Conservation (phyloP, 1,284 basidiomycete genomes). For the Ceratobasidium sp. region DNA sequence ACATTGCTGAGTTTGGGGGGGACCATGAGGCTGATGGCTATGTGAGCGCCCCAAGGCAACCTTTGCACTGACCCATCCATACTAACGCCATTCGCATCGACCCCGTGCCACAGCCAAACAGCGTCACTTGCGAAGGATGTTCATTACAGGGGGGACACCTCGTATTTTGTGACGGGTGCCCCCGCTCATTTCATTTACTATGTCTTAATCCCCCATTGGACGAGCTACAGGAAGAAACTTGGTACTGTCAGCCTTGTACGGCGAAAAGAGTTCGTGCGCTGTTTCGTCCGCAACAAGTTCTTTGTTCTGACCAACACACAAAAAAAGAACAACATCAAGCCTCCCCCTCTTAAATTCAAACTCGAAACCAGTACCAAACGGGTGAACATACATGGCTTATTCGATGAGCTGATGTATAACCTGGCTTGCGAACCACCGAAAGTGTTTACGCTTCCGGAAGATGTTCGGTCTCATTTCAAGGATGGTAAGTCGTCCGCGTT, state of each 20-base stretch:
- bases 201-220: constrained; percentile 97
- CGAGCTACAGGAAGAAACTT: constrained; percentile 84
- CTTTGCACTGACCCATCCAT: constrained; percentile 19
- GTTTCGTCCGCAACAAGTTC: constrained; percentile 1
- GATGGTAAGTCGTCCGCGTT: constrained; percentile 67
- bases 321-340: constrained; percentile 31
- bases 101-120: constrained; percentile 16
- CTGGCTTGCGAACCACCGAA: constrained; percentile 73
- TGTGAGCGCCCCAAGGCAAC: not conserved
- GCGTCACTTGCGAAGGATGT: constrained; percentile 23
- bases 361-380: constrained; percentile 44
- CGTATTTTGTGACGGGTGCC: constrained; percentile 97
- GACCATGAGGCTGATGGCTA: constrained; percentile 36
- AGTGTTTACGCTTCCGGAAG: constrained; percentile 90
- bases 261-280: constrained; percentile 67
- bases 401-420: constrained; percentile 70
- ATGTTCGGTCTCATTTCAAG: constrained; percentile 87
- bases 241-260: constrained; percentile 89
- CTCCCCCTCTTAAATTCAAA: constrained; percentile 37
- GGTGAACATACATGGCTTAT: constrained; percentile 46
- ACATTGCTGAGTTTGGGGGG: constrained; percentile 21
- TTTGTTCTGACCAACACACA: constrained; percentile 6
- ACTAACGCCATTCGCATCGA: constrained; percentile 17
- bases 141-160: constrained; percentile 67
- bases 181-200: constrained; percentile 94